These are phyloP conservation scores for Chalciporus sp. DNA, from an alignment of 1,284 basidiomycete species.

Conservation along the genomic window DNA sequence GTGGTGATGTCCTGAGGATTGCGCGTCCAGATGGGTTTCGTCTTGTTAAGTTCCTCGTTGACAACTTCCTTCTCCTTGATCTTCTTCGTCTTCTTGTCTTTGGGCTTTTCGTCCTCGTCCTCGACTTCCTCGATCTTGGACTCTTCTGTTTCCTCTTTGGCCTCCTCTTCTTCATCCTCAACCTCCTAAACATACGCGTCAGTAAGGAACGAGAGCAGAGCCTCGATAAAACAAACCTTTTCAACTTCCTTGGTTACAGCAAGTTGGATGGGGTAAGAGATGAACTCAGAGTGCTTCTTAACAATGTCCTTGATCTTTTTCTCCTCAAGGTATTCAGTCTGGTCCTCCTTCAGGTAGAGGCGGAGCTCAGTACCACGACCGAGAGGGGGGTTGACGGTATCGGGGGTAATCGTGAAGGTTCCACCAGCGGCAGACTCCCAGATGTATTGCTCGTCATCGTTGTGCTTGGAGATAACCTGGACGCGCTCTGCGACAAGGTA, in stretches of 20 bases:
- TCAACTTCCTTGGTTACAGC: conserved; percentile 99
- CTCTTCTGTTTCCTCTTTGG: conserved; percentile 66
- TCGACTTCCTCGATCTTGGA: conserved; percentile 78
- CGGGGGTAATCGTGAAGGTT: conserved; percentile 98
- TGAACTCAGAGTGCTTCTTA: conserved; percentile 99
- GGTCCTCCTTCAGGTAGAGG: conserved; percentile 98
- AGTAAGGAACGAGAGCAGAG: conserved; percentile 1
- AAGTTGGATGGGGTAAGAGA: conserved; percentile 99
- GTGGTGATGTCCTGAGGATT: conserved; percentile 92
- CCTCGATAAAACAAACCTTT: conserved; percentile 59
- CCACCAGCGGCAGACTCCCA: conserved; percentile 99
- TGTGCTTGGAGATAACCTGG: conserved; percentile 99
- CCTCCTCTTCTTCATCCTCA: conserved; percentile 76
- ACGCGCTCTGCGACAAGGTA: conserved; percentile 99
- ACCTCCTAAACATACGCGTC: conserved; percentile 64
- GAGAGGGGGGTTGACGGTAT: conserved; percentile 87
- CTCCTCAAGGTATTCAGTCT: conserved; percentile 99
- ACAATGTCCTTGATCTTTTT: conserved; percentile 99
- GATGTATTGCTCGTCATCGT: conserved; percentile 99
- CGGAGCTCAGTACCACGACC: conserved; percentile 96
- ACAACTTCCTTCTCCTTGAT: conserved; percentile 89
- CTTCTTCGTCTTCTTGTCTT: conserved; percentile 97
- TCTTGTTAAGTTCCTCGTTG: conserved; percentile 99
- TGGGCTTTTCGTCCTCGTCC: conserved; percentile 85
- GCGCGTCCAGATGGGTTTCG: conserved; percentile 99